phyloP scores from a whole-genome alignment of 2,329 filamentous ascomycete genomes.

The Penicillium sp. region DNA sequence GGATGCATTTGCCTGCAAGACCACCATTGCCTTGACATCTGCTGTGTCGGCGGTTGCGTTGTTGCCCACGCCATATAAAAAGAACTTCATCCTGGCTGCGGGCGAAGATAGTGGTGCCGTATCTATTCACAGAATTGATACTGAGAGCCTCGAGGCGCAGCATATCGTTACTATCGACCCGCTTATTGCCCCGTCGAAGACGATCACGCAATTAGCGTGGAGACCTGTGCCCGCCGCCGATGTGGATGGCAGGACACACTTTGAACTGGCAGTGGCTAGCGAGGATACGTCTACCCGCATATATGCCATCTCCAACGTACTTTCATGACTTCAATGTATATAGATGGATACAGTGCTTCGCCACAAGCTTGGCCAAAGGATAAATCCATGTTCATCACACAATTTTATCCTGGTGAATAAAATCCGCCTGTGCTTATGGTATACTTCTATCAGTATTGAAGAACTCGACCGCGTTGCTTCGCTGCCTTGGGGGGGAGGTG shows the following conservation, averaged over 20 bases:
- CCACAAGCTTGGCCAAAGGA: not conserved
- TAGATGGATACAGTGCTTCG: not conserved
- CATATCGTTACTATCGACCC: slow-evolving; percentile 36
- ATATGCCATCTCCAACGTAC: slow-evolving; percentile 39
- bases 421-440: too few species aligned
- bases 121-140: slow-evolving; percentile 43
- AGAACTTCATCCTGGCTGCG: slow-evolving; percentile 43
- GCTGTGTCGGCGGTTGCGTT: slow-evolving; percentile 75
- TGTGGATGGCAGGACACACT: slow-evolving; percentile 15
- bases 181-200: slow-evolving; percentile 59
- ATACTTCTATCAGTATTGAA: too few species aligned
- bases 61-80: slow-evolving; percentile 38
- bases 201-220: slow-evolving; percentile 71
- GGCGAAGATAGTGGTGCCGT: slow-evolving; percentile 52
- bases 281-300: slow-evolving; percentile 48
- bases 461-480: too few species aligned
- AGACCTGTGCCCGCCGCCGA: slow-evolving; percentile 48
- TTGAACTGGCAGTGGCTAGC: slow-evolving; percentile 48
- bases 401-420: too few species aligned
- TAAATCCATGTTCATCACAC: not conserved
- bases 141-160: slow-evolving; percentile 32
- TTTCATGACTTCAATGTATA: slow-evolving; percentile 24
- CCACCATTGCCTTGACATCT: slow-evolving; percentile 56
- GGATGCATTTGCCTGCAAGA: slow-evolving; percentile 53
- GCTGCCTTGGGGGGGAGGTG: too few species aligned